phyloP scores from a whole-genome alignment of 2,329 filamentous ascomycete species.

The Pestalotiopsis sp. region DNA sequence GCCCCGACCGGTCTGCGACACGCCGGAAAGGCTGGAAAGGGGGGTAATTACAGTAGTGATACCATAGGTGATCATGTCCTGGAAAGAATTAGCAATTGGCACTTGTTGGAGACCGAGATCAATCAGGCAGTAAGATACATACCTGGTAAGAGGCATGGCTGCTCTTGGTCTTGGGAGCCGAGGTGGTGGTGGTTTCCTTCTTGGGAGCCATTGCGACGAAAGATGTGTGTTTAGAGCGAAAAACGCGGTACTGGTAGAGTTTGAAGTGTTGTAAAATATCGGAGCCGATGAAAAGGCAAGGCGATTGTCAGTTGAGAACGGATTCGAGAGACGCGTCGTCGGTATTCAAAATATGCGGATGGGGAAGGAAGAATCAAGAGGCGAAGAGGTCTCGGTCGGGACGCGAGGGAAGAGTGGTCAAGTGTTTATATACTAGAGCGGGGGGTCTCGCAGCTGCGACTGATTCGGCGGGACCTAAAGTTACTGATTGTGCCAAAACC shows the following conservation, averaged over 20 bases:
- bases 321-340: neutral
- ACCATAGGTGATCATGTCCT: slow-evolving; percentile 67
- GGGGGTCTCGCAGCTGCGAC: slow-evolving; percentile 7
- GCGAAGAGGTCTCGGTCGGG: slow-evolving; percentile 10
- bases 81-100: slow-evolving; percentile 36
- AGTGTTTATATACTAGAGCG: slow-evolving; percentile 16
- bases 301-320: neutral
- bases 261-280: neutral
- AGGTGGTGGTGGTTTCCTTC: slow-evolving; percentile 7
- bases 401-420: slow-evolving; percentile 13
- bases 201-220: slow-evolving; percentile 15
- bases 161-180: slow-evolving; percentile 48
- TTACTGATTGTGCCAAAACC: slow-evolving; percentile 11
- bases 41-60: slow-evolving; percentile 59
- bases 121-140: slow-evolving; percentile 30
- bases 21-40: slow-evolving; percentile 37
- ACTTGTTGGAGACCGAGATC: slow-evolving; percentile 19
- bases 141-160: slow-evolving; percentile 63
- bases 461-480: neutral
- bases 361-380: slow-evolving; percentile 4
- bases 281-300: slow-evolving; percentile 5
- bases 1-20: slow-evolving; percentile 30
- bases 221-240: slow-evolving; percentile 1
- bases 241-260: slow-evolving; percentile 1
- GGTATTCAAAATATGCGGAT: neutral